A percentile compares a stretch with the other conserved stretches of the same genome.
These are phyloP conservation scores for Trifolium dubium DNA, from an alignment of 306 rosid species.

Conservation along the genomic window DNA sequence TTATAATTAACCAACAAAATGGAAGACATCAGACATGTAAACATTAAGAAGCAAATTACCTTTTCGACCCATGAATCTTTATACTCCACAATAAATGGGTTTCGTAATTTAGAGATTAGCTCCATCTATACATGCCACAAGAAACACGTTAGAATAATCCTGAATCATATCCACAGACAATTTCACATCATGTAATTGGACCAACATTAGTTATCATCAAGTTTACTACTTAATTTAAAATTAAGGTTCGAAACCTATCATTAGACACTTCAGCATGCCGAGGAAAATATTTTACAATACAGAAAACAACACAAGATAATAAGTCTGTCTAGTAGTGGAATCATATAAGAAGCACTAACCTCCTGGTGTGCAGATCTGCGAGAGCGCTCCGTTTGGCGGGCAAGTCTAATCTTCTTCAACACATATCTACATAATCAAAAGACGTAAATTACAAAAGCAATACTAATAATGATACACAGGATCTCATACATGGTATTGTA, in stretches of 20 bases:
- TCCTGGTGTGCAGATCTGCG: conserved; percentile 98
- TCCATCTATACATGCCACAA: conserved; percentile 74
- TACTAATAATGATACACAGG: conserved; percentile 12
- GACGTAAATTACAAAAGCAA: conserved; percentile 22
- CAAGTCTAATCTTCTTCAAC: conserved; percentile 94
- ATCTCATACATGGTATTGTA: conserved; percentile 17
- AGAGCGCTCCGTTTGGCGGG: conserved; percentile 97
- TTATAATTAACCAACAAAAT: conserved; percentile 14
- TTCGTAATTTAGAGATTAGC: conserved; percentile 81
- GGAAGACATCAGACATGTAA: conserved; percentile 18
- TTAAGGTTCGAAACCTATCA: conserved; percentile 20
- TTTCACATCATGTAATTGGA: conserved; percentile 27
- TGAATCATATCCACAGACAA: conserved; percentile 25
- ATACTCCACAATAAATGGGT: conserved; percentile 97
- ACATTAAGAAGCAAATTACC: conserved; percentile 53
- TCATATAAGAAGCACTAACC: conserved; percentile 55
- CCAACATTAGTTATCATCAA: conserved; percentile 5
- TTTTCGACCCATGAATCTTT: conserved; percentile 99
- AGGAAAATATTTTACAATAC: conserved; percentile 18
- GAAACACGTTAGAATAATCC: conserved; percentile 16
- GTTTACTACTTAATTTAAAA: conserved; percentile 27
- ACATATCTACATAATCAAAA: conserved; percentile 69
- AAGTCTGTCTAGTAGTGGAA: conserved; percentile 28
- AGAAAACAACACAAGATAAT: conserved; percentile 18
- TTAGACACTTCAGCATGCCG: conserved; percentile 12